phyloP scores from a whole-genome alignment of 495 filamentous ascomycete genomes.

The Penicillium simplicissimum region DNA sequence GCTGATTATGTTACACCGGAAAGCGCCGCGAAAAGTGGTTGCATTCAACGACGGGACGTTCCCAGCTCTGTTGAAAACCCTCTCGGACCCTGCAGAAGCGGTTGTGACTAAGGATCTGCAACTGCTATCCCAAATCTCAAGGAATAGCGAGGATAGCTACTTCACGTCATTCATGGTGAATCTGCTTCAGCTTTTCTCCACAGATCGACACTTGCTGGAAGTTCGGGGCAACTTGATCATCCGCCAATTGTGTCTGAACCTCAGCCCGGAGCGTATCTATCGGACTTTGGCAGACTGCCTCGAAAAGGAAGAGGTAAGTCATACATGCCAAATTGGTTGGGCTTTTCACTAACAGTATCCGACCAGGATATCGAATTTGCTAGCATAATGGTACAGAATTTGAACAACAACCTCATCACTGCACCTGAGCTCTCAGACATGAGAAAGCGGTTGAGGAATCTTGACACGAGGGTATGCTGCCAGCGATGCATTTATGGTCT shows the following conservation, averaged over 20 bases:
- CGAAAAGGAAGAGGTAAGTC: conserved; percentile 82
- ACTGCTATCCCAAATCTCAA: conserved; percentile 91
- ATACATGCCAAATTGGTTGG: neutral
- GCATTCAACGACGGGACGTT: conserved; percentile 98
- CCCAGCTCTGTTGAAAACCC: conserved; percentile 90
- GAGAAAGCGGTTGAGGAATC: conserved; percentile 82
- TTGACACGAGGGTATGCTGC: conserved; percentile 72
- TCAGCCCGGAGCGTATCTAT: conserved; percentile 95
- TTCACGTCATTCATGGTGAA: conserved; percentile 99
- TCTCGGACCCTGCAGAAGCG: conserved; percentile 92
- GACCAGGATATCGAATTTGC: conserved; percentile 89
- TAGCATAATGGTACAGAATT: conserved; percentile 98
- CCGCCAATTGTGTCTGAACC: conserved; percentile 85
- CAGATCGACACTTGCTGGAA: conserved; percentile 86
- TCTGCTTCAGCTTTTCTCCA: conserved; percentile 90
- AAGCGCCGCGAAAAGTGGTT: conserved; percentile 89
- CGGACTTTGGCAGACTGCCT: conserved; percentile 94
- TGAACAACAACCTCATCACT: conserved; percentile 99
- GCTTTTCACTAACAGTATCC: conserved; percentile 9
- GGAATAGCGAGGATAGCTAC: conserved; percentile 94
- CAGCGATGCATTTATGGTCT: neutral
- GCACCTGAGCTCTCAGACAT: conserved; percentile 92
- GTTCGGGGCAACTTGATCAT: conserved; percentile 95
- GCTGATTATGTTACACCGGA: conserved; percentile 96
- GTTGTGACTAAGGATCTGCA: conserved; percentile 96